Percentiles rank a stretch among this genome's conserved stretches.
phyloP scores from a whole-genome alignment of 768 basidiomycete genomes.

The Podaxis pistillaris region DNA sequence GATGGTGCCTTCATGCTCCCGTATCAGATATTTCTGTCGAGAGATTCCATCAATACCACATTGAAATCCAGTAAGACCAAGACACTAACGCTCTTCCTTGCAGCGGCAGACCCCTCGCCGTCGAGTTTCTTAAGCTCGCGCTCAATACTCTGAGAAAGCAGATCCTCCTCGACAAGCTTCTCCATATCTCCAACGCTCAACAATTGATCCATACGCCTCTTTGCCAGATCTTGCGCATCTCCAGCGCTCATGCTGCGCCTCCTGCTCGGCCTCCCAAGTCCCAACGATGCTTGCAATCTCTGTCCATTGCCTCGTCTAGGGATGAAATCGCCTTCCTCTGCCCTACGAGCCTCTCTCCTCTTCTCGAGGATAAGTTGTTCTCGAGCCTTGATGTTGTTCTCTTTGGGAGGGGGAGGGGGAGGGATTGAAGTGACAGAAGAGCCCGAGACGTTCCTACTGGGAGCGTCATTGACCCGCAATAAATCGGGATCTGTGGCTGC shows the following conservation, averaged over 20 bases:
- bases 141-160: conserved; percentile 68
- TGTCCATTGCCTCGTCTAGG: conserved; percentile 15
- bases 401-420: conserved; percentile 54
- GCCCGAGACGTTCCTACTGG: conserved; percentile 41
- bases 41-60: conserved; percentile 12
- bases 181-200: conserved; percentile 36
- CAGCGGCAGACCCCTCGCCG: conserved; percentile 29
- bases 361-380: conserved; percentile 73
- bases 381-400: conserved; percentile 58
- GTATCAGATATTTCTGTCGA: conserved; percentile 75
- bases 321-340: conserved; percentile 46
- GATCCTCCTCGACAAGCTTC: conserved; percentile 41
- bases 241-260: conserved; percentile 79
- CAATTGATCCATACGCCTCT: conserved; percentile 34
- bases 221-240: conserved; percentile 54
- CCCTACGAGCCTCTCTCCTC: conserved; percentile 56
- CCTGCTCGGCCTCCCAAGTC: conserved; percentile 51
- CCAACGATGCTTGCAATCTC: conserved; percentile 28
- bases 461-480: conserved; percentile 33
- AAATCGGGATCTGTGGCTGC: conserved; percentile 52
- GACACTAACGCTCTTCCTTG: conserved; percentile 41
- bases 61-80: conserved; percentile 9
- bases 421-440: conserved; percentile 38
- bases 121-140: conserved; percentile 67
- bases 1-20: conserved; percentile 73